These are phyloP conservation scores for Sarocladium kiliense DNA, from an alignment of 2,329 filamentous ascomycete species.

Conservation along the genomic window DNA sequence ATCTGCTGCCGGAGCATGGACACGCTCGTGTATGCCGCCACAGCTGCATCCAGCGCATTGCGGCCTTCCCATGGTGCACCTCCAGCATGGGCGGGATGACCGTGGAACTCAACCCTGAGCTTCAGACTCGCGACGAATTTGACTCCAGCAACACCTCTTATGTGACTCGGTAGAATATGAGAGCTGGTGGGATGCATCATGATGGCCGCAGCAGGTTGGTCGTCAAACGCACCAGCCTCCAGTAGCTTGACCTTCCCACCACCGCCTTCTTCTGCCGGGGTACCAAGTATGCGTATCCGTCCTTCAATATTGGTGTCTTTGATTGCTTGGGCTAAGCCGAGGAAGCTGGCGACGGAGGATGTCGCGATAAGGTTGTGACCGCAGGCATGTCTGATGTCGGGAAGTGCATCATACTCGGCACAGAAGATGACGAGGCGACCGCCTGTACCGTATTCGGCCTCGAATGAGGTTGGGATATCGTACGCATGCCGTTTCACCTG, in stretches of 20 bases:
- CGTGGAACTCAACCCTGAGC: constrained; percentile 27
- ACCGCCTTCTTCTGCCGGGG: constrained; percentile 36
- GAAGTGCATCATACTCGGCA: constrained; percentile 23
- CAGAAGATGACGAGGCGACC: constrained; percentile 10
- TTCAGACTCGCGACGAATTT: constrained; percentile 14
- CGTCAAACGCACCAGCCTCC: constrained; percentile 18
- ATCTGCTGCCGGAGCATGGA: constrained; percentile 45
- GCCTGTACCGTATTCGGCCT: constrained; percentile 27
- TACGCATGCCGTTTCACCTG: constrained; percentile 28
- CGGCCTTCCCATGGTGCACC: constrained; percentile 45
- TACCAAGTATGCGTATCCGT: constrained; percentile 32
- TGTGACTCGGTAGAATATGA: constrained; percentile 9
- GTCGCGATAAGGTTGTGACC: constrained; percentile 26
- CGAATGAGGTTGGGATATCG: constrained; percentile 31
- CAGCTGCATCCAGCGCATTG: constrained; percentile 45
- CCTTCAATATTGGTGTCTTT: constrained; percentile 21
- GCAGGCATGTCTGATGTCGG: constrained; percentile 31
- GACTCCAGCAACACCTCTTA: constrained; percentile 6
- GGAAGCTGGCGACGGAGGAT: constrained; percentile 24
- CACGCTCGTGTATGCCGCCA: constrained; percentile 34
- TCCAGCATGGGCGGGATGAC: constrained; percentile 40
- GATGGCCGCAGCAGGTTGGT: constrained; percentile 14
- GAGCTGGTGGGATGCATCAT: constrained; percentile 10
- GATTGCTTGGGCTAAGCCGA: constrained; percentile 25
- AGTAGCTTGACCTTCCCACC: constrained; percentile 40